These are phyloP conservation scores for Tagetes patula DNA, from an alignment of 129 eudicot genomes.

Conservation along the genomic window DNA sequence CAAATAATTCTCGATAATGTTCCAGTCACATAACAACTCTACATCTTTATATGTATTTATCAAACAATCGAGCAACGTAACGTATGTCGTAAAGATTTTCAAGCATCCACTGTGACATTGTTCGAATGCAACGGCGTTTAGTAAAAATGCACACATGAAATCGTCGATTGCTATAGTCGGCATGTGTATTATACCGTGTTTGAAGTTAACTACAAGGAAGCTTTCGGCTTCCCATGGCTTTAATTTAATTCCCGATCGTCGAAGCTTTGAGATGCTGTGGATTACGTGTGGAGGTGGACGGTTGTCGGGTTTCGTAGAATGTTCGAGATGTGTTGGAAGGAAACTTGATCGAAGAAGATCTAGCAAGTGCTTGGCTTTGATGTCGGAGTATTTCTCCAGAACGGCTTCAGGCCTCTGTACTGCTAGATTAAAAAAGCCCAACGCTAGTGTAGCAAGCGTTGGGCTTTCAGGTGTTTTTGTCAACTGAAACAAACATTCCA, in stretches of 20 bases:
- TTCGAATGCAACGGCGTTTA: constrained; percentile 77
- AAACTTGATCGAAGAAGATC: constrained; percentile 60
- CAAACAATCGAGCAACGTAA: constrained; percentile 67
- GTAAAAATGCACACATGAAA: constrained; percentile 66
- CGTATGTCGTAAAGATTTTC: constrained; percentile 69
- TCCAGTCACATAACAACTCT: constrained; percentile 51
- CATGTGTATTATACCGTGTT: constrained; percentile 62
- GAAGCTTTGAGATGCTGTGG: constrained; percentile 70
- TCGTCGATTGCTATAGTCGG: constrained; percentile 64
- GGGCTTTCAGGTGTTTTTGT: constrained; percentile 37
- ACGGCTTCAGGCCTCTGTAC: constrained; percentile 42
- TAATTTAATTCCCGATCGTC: constrained; percentile 66
- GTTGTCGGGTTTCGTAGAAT: not conserved
- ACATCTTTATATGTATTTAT: constrained; percentile 66
- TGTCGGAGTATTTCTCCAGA: constrained; percentile 28
- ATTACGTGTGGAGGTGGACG: constrained; percentile 50
- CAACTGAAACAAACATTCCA: constrained; percentile 53
- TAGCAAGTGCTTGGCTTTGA: constrained; percentile 58
- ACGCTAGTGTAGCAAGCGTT: constrained; percentile 32
- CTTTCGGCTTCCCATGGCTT: constrained; percentile 47
- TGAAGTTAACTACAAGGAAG: constrained; percentile 52
- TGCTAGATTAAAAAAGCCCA: constrained; percentile 50
- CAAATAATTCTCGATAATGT: constrained; percentile 71
- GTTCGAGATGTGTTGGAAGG: constrained; percentile 24
- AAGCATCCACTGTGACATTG: constrained; percentile 68